Evolutionary conservation across 345 rosid species (phyloP).

Genomic region (Salix brachista): DNA sequence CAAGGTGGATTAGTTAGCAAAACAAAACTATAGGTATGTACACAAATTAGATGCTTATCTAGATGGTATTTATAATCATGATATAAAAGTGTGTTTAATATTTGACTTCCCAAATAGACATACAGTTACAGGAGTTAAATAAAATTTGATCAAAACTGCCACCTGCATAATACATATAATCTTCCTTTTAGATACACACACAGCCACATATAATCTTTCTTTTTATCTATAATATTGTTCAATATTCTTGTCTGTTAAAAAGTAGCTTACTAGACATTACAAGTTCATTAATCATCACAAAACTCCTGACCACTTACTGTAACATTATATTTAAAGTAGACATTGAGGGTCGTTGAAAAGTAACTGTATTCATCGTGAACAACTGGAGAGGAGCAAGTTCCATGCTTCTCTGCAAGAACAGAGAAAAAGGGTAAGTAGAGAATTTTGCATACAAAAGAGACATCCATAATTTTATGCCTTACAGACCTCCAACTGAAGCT

Average conservation of each 20-base stretch:
- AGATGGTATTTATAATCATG: not conserved
- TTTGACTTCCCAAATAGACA: not conserved
- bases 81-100: not conserved
- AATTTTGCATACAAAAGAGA: not conserved
- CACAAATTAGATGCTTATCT: not conserved
- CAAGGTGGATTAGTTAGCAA: not conserved
- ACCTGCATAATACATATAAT: not conserved
- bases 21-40: not conserved
- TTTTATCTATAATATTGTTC: not conserved
- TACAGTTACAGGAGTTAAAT: not conserved
- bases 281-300: not conserved
- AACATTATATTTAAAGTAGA: constrained; percentile 79
- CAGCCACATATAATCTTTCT: not conserved
- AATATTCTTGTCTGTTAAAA: not conserved
- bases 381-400: constrained; percentile 84
- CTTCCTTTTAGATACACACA: not conserved
- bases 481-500: no score
- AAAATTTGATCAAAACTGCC: no score
- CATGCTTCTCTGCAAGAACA: constrained; percentile 81
- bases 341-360: constrained; percentile 59
- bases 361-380: constrained; percentile 72
- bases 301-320: constrained; percentile 51
- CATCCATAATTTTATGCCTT: no score
- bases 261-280: not conserved
- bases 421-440: constrained; percentile 8